phyloP scores from a whole-genome alignment of 140 eudicot species.

The Stevia rebaudiana region DNA sequence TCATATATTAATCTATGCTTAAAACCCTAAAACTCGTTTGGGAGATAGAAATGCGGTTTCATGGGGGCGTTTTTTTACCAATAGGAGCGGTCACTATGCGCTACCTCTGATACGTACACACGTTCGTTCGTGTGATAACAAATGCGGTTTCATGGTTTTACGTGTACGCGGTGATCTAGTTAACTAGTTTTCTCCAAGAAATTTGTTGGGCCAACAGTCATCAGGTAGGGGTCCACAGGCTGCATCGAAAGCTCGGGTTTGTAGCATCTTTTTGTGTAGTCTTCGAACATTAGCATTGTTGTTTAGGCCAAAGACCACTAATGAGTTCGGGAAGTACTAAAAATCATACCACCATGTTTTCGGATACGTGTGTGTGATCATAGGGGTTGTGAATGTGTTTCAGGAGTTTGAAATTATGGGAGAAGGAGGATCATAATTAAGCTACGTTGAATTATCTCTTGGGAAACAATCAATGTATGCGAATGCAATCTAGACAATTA shows the following conservation, averaged over 20 bases:
- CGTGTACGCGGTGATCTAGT: constrained; percentile 74
- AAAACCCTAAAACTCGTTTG: constrained; percentile 50
- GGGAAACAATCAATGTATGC: too few relatives aligned
- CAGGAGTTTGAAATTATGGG: constrained; percentile 90
- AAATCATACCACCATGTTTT: constrained; percentile 97
- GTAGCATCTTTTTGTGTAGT: constrained; percentile 63
- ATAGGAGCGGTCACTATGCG: constrained; percentile 64
- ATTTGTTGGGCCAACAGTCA: constrained; percentile 69
- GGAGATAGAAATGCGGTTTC: constrained; percentile 60
- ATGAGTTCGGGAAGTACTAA: constrained; percentile 84
- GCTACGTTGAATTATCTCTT: too few relatives aligned
- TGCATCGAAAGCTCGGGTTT: constrained; percentile 71
- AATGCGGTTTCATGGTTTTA: too few relatives aligned
- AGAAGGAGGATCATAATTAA: constrained; percentile 55
- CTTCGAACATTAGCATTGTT: constrained; percentile 77
- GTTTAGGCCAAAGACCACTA: constrained; percentile 79
- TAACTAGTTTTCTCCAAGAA: constrained; percentile 53
- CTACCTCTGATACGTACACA: constrained; percentile 57
- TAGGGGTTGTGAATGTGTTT: constrained; percentile 93
- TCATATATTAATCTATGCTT: too few relatives aligned
- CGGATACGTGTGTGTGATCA: constrained; percentile 80
- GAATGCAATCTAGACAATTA: too few relatives aligned
- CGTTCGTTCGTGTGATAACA: constrained; percentile 60
- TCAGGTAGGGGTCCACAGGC: constrained; percentile 68
- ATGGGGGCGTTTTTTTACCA: constrained; percentile 84